phyloP scores from a whole-genome alignment of 1,284 basidiomycete species.

The Xerocomus amazonicus region DNA sequence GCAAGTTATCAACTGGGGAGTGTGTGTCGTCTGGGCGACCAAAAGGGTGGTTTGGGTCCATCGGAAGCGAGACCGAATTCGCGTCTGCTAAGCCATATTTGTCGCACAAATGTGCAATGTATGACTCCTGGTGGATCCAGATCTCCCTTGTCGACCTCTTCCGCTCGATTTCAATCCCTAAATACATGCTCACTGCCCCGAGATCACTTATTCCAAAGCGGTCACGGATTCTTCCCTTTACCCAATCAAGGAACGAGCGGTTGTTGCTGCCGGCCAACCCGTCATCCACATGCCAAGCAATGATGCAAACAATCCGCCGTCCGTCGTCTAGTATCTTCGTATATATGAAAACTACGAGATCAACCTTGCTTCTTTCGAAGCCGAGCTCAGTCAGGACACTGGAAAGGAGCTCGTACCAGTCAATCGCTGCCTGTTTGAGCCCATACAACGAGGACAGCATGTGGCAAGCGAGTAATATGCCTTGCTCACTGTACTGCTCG shows the following conservation, averaged over 20 bases:
- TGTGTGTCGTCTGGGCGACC: background rate
- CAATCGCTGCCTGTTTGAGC: conserved; percentile 5
- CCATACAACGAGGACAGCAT: conserved; percentile 2
- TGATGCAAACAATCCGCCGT: background rate
- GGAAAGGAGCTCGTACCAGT: conserved; percentile 10
- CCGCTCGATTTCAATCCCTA: conserved; percentile 8
- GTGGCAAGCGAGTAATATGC: too few species aligned
- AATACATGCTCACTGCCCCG: background rate
- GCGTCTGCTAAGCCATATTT: conserved; percentile 5
- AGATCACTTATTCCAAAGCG: too few species aligned
- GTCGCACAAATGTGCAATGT: background rate
- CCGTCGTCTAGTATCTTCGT: rapidly evolving
- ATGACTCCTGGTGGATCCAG: conserved; percentile 11
- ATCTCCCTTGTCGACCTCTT: rapidly evolving
- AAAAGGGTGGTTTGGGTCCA: conserved; percentile 4
- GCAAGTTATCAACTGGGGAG: background rate
- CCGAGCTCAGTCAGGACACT: background rate
- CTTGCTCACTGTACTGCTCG: background rate
- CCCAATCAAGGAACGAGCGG: background rate
- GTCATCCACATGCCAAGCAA: conserved; percentile 12
- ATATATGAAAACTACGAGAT: conserved; percentile 6
- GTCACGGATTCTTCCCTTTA: background rate
- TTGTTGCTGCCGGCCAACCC: background rate
- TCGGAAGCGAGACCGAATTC: background rate
- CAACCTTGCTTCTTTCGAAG: background rate